Evolutionary conservation across 2,329 filamentous ascomycete genomes (phyloP).

Genomic region (Polytolypa hystricis): DNA sequence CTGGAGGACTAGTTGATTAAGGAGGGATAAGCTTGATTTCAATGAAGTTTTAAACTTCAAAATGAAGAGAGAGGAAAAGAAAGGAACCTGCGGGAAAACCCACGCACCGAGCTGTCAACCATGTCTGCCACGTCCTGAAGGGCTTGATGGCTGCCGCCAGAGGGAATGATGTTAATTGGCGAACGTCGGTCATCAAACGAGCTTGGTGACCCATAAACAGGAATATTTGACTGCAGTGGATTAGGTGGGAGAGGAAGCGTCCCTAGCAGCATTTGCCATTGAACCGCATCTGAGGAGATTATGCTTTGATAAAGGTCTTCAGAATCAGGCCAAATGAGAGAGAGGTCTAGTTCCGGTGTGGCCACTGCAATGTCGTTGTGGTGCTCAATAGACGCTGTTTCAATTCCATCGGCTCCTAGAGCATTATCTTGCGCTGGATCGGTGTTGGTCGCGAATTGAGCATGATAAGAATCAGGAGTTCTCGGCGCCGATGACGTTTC

Average conservation of each 20-base stretch:
- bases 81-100: too few species aligned
- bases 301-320: conserved; percentile 35
- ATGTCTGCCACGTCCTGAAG: conserved; percentile 37
- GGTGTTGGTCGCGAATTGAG: too few species aligned
- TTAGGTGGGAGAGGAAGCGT: conserved; percentile 29
- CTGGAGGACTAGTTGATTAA: conserved; percentile 25
- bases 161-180: conserved; percentile 29
- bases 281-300: conserved; percentile 29
- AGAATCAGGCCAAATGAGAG: conserved; percentile 36
- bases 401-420: background rate
- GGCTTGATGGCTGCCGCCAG: conserved; percentile 32
- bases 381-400: conserved; percentile 13
- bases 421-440: too few species aligned
- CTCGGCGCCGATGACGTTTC: conserved; percentile 9
- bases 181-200: conserved; percentile 27
- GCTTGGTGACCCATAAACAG: conserved; percentile 25
- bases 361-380: conserved; percentile 15
- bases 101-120: conserved; percentile 34
- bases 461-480: background rate
- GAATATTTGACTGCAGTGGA: conserved; percentile 19
- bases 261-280: conserved; percentile 35
- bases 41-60: too few species aligned
- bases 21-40: conserved; percentile 2
- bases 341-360: conserved; percentile 27
- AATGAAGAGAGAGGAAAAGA: too few species aligned